Evolutionary conservation across 176 grass and related monocot species (phyloP), one percentile per base, ranked within the genome.

Genomic region (Phyllostachys edulis): DNA sequence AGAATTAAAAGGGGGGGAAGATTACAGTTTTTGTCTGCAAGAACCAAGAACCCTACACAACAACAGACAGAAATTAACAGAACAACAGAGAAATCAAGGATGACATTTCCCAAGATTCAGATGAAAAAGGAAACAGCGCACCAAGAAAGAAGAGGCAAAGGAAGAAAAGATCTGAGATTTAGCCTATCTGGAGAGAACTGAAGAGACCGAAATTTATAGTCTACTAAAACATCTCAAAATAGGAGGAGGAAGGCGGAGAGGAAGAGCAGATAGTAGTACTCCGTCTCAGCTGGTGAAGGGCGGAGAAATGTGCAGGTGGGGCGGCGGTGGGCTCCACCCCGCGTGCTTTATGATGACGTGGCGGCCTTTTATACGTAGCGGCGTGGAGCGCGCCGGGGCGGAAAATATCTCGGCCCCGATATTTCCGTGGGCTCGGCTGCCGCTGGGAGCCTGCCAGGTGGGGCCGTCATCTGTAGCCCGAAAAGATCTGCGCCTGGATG

Each of bases 281-380:
- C 57, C 3, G 16, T 17, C 49, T 57, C 59, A 40, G 81, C 69
- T 69, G 59, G 77, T 59, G 5, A 42, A 74, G 29, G 37, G 61
- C 59, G 36, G 29, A 3, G 41, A 54, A 9, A 2, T 71, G 73
- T 40, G 63, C 63, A 63, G 75, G 42, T 62, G 21, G 71, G 46
- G 16, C 38, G 34, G 32, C 46, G 34, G 74, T 37, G 67, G 75
- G 87, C 46, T 11, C 84, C 70, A 29, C 13, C 11, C 2, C n/a
- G 14, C 18, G 27, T 38, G 39, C 82, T 89, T 92, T 89, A 38
- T 47, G 29, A 17, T 85, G 80, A 80, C 65, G 81, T 81, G 84
- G 84, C 51, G 0, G 13, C 21, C 81, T 84, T 90, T 87, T 69
- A 60, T 73, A 90, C 88, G 85, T 90, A 82, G 92, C 86, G 29